phyloP scores from a whole-genome alignment of 495 filamentous ascomycete genomes.

The Hamigera avellanea region DNA sequence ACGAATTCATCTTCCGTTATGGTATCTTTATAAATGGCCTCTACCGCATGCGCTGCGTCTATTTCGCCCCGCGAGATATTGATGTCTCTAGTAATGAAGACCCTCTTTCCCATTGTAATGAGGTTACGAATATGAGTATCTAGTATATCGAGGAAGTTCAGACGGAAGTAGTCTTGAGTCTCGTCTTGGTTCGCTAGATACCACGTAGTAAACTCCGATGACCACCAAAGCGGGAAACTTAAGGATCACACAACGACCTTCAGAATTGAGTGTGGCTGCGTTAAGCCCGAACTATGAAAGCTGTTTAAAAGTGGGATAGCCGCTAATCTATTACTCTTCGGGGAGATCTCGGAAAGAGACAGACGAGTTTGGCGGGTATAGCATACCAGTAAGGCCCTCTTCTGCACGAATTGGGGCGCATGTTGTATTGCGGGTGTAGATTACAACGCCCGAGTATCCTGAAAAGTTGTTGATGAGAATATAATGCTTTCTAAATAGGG shows the following conservation, averaged over 20 bases:
- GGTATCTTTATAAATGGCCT: conserved; percentile 58
- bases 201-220: conserved; percentile 78
- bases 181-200: conserved; percentile 84
- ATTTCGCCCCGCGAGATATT: conserved; percentile 71
- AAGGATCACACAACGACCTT: conserved; percentile 84
- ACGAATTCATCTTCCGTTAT: conserved; percentile 58
- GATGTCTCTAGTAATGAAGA: conserved; percentile 79
- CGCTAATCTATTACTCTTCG: conserved; percentile 74
- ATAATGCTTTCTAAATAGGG: too few species aligned
- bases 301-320: conserved; percentile 65
- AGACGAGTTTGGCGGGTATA: conserved; percentile 65
- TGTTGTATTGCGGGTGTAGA: conserved; percentile 83
- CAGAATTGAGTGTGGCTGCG: conserved; percentile 65
- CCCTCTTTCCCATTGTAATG: conserved; percentile 62
- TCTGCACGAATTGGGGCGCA: conserved; percentile 87
- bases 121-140: conserved; percentile 80
- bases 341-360: conserved; percentile 68
- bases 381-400: conserved; percentile 79
- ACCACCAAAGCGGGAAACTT: conserved; percentile 95
- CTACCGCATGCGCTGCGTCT: conserved; percentile 59
- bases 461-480: too few species aligned
- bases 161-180: conserved; percentile 70
- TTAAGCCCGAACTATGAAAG: conserved; percentile 50
- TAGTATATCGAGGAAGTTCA: conserved; percentile 66
- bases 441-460: conserved; percentile 96